Evolutionary conservation across 1,284 basidiomycete genomes (phyloP), one percentile per base, ranked within the genome.

Genomic region (Polyporus tsugae): DNA sequence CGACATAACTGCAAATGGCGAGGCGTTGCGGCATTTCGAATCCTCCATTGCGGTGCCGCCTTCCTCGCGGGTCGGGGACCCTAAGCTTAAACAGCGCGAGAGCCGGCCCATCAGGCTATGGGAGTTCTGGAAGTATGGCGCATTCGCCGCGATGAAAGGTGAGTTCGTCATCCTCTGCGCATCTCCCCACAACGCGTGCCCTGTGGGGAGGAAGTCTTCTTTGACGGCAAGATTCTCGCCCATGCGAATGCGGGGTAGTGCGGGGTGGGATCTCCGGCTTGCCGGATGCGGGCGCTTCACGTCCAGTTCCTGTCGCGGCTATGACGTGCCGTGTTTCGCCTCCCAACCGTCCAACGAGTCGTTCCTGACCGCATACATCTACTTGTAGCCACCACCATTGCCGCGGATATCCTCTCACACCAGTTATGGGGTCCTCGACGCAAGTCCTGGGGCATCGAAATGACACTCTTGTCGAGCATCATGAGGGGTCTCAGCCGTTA

Each of bases 361-460:
- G n/a, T 39, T 57, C 19, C 55, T 62, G 53, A 55, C 62, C n/a
- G 39, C 36, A 60, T 60, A 60, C 15, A 25, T 15, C 38, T n/a
- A 52, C 39, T 15, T 33, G 33, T 76, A 95, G 94, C 89, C 35
- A 90, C 89, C 41, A 88, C 91, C 58, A 77, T 95, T 10, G 87
- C 89, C 6, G 80, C 83, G 29, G 94, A 94, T 66, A 84, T 95
- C 35, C 79, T 94, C 41, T 84, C 86, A 9, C 90, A 96, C 76
- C 87, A 90, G 72, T 80, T 95, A 53, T 92, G 88, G 84, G 95
- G 95, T 2, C 95, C 95, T 1, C 88, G 91, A 46, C 91, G 89
- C 76, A 92, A 92, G 78, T 91, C 92, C 4, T 97, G 95, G 95
- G 94, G 94, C 0, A 89, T 97, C 62, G 92, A 95, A 78, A 95